phyloP scores from a whole-genome alignment of 192 early-diverging fungal genomes.

The Kappamyces sp. region DNA sequence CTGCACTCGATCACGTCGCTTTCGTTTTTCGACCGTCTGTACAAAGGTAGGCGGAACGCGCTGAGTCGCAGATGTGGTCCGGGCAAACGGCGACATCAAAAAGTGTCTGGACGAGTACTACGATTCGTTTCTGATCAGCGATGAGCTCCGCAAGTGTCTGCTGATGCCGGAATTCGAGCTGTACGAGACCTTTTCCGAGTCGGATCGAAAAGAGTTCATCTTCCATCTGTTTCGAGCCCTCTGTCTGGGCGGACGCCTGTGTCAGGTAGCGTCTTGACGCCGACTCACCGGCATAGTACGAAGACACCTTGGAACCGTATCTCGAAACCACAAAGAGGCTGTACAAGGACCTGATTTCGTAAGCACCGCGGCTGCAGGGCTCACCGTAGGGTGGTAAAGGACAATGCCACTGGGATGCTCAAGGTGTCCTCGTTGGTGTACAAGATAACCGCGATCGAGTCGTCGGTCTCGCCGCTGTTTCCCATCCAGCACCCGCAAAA shows the following conservation, averaged over 20 bases:
- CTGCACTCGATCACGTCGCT: conserved; percentile 33
- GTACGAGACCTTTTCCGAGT: conserved; percentile 30
- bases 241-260: conserved; percentile 42
- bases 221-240: conserved; percentile 48
- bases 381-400: conserved; percentile 31
- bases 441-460: conserved; percentile 31
- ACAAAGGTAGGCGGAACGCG: neutral
- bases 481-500: conserved; percentile 54
- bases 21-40: conserved; percentile 40
- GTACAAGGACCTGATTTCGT: conserved; percentile 51
- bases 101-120: conserved; percentile 49
- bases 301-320: conserved; percentile 45
- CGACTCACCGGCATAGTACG: conserved; percentile 28
- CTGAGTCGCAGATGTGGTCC: conserved; percentile 27
- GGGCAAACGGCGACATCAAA: conserved; percentile 34
- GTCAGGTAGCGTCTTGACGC: conserved; percentile 24
- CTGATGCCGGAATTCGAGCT: conserved; percentile 30
- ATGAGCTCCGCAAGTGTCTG: conserved; percentile 45
- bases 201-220: conserved; percentile 45
- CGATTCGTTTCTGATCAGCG: conserved; percentile 39
- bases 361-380: neutral
- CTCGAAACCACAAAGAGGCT: conserved; percentile 36
- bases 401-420: conserved; percentile 23
- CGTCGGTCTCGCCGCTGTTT: conserved; percentile 44
- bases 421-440: conserved; percentile 35